A percentile compares a stretch with the other conserved stretches of the same genome.
phyloP scores from a whole-genome alignment of 225 moss, liverwort and hornwort genomes.

The Straminergon stramineum region DNA sequence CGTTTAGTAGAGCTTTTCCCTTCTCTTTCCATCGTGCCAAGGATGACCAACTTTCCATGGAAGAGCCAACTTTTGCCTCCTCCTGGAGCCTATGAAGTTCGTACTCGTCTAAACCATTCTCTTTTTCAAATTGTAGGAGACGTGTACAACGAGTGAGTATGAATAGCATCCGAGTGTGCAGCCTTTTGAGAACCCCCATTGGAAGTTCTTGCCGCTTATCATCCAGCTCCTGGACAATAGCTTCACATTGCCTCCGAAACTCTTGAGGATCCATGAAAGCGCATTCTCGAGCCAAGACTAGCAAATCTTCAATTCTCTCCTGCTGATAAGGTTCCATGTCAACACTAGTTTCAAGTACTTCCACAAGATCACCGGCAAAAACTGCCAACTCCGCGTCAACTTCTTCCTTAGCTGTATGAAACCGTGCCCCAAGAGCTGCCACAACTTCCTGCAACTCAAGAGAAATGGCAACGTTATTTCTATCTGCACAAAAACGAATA shows the following conservation, averaged over 20 bases:
- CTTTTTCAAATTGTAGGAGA: slow-evolving; percentile 86
- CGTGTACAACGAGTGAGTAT: slow-evolving; percentile 96
- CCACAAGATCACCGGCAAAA: slow-evolving; percentile 89
- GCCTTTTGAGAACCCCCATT: slow-evolving; percentile 85
- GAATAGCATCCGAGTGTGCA: slow-evolving; percentile 95
- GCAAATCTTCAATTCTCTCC: slow-evolving; percentile 77
- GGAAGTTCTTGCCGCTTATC: slow-evolving; percentile 91
- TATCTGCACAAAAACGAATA: not conserved
- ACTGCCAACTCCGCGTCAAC: slow-evolving; percentile 80
- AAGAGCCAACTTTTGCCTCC: slow-evolving; percentile 35
- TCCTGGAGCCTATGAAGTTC: slow-evolving; percentile 74
- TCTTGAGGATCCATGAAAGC: slow-evolving; percentile 67
- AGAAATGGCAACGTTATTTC: not conserved
- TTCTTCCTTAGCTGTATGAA: slow-evolving; percentile 86
- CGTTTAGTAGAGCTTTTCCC: slow-evolving; percentile 28
- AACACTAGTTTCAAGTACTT: slow-evolving; percentile 70
- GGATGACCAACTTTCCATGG: slow-evolving; percentile 33
- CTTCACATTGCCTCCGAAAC: slow-evolving; percentile 88
- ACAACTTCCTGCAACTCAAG: slow-evolving; percentile 63
- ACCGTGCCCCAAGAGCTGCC: slow-evolving; percentile 68
- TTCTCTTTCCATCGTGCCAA: slow-evolving; percentile 39
- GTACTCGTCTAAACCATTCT: slow-evolving; percentile 67
- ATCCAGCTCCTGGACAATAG: slow-evolving; percentile 93
- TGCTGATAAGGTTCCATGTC: slow-evolving; percentile 36
- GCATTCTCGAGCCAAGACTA: slow-evolving; percentile 76